phyloP scores from a whole-genome alignment of 169 alveolate genomes.

The Ichthyophthirius multifiliis region DNA sequence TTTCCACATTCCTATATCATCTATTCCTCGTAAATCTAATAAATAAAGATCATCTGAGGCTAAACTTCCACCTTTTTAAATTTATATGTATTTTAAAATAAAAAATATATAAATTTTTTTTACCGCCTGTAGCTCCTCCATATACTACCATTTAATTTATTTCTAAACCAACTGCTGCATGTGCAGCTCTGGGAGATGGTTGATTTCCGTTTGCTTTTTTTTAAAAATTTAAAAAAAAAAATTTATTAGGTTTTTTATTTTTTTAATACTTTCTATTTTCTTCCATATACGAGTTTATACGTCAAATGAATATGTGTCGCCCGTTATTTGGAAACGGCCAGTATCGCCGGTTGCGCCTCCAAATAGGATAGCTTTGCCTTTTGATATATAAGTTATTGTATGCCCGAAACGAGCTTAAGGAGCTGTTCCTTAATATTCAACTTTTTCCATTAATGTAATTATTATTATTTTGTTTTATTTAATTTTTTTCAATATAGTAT shows the following conservation, averaged over 20 bases:
- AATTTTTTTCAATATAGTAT: not conserved
- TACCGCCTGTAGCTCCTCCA: constrained; percentile 99
- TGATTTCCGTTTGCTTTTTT: constrained; percentile 63
- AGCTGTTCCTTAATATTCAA: constrained; percentile 52
- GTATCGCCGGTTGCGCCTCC: constrained; percentile 79
- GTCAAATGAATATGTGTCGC: constrained; percentile 93
- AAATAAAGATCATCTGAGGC: constrained; percentile 96
- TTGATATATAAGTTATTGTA: constrained; percentile 52
- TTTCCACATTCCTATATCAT: constrained; percentile 93
- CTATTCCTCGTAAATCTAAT: constrained; percentile 94
- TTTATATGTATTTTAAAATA: not conserved
- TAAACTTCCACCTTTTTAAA: constrained; percentile 92
- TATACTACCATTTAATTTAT: constrained; percentile 92
- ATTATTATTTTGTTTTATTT: too few relatives aligned
- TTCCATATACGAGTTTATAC: constrained; percentile 87
- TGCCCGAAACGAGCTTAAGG: constrained; percentile 74
- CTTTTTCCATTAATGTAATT: constrained; percentile 8
- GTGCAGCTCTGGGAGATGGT: constrained; percentile 99
- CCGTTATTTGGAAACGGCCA: constrained; percentile 96
- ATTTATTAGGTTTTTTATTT: constrained; percentile 23
- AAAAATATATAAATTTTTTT: not conserved
- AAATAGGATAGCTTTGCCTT: constrained; percentile 35
- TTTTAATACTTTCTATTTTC: constrained; percentile 80
- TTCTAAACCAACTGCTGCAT: constrained; percentile 98
- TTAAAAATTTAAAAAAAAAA: too few relatives aligned